These are phyloP conservation scores for Babesia sp. DNA, from an alignment of 169 alveolate species.

Conservation along the genomic window DNA sequence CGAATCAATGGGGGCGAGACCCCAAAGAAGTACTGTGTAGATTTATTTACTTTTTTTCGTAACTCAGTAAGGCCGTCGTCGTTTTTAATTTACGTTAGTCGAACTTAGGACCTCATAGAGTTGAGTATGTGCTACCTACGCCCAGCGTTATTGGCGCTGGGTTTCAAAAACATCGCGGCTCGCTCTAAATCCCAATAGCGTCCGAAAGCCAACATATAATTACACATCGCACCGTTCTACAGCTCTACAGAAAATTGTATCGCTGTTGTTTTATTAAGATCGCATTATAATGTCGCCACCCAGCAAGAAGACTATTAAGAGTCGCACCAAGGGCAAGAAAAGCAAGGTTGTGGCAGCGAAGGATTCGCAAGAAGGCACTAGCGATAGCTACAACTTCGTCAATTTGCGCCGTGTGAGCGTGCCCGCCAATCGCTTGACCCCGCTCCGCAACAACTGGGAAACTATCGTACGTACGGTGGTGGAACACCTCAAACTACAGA, in stretches of 20 bases:
- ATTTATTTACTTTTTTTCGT: no score
- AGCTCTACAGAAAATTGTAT: not conserved
- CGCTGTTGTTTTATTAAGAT: not conserved
- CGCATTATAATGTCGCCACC: conserved; percentile 13
- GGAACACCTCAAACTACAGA: conserved; percentile 68
- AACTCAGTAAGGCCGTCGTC: not conserved
- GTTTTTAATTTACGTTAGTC: not conserved
- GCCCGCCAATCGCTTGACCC: conserved; percentile 68
- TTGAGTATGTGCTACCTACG: not conserved
- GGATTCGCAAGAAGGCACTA: not conserved
- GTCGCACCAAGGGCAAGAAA: conserved; percentile 32
- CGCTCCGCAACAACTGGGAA: conserved; percentile 67
- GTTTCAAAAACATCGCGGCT: not conserved
- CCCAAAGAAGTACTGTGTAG: no score
- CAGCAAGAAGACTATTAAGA: conserved; percentile 39
- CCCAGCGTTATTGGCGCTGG: not conserved
- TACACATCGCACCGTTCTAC: not conserved
- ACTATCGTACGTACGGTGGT: conserved; percentile 63
- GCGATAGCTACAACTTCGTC: conserved; percentile 43
- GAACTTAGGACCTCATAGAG: not conserved
- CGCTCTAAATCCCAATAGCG: not conserved
- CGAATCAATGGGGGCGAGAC: not conserved
- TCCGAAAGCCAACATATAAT: not conserved
- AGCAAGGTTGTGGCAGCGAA: conserved; percentile 22
- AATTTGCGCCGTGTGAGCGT: conserved; percentile 58